Conservation (phyloP, 805 yeast genomes). For the Wickerhamiella brachini region DNA sequence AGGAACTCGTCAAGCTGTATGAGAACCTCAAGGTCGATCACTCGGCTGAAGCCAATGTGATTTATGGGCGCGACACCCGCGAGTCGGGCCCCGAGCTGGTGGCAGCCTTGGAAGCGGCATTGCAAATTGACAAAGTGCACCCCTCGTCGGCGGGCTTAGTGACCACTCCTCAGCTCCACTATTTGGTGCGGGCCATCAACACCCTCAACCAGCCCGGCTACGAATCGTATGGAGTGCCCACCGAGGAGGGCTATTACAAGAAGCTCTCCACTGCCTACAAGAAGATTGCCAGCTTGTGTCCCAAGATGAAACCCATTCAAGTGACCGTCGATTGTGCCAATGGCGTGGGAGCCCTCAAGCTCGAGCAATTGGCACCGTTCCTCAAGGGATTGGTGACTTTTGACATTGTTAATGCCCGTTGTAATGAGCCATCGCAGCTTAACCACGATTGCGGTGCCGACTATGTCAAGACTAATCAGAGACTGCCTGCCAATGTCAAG, state of each 20-base stretch:
- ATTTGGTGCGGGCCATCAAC: slow-evolving; percentile 60
- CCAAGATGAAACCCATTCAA: slow-evolving; percentile 20
- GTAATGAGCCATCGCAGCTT: slow-evolving; percentile 39
- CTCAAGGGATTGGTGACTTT: slow-evolving; percentile 31
- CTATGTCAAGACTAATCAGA: slow-evolving; percentile 80
- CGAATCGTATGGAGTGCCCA: slow-evolving; percentile 42
- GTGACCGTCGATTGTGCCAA: slow-evolving; percentile 83
- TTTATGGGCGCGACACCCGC: slow-evolving; percentile 80
- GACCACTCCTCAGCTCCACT: slow-evolving; percentile 93
- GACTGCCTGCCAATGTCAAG: slow-evolving; percentile 47
- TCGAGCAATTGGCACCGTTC: slow-evolving; percentile 34
- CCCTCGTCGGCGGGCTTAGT: slow-evolving; percentile 49
- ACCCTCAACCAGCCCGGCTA: slow-evolving; percentile 29
- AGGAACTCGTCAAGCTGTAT: slow-evolving; percentile 29
- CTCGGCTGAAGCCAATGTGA: slow-evolving; percentile 31
- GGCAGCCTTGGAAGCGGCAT: slow-evolving; percentile 46
- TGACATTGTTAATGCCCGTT: slow-evolving; percentile 37
- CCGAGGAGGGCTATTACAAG: slow-evolving; percentile 55
- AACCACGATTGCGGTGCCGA: slow-evolving; percentile 90
- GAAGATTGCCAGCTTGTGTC: slow-evolving; percentile 27
- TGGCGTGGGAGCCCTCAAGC: slow-evolving; percentile 88
- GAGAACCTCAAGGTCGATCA: slow-evolving; percentile 34
- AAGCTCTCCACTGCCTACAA: slow-evolving; percentile 46
- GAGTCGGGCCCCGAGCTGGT: slow-evolving; percentile 63
- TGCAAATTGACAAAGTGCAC: slow-evolving; percentile 34